Evolutionary conservation across 148 eudicot genomes (phyloP).

Genomic region (Gaultheria prostrata): DNA sequence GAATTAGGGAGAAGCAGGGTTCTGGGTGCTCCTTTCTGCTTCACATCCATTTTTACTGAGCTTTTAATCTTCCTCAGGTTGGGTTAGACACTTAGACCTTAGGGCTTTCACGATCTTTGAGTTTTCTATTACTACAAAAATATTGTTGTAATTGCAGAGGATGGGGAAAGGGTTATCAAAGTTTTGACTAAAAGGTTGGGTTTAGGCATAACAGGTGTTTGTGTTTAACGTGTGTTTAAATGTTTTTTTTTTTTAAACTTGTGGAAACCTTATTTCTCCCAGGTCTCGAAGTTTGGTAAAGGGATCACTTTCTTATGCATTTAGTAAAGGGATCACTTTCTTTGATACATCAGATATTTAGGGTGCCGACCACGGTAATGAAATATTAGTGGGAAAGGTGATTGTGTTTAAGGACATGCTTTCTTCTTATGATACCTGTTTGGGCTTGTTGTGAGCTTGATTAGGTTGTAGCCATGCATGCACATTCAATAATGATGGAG

Average conservation of each 20-base stretch:
- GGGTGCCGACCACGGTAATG: constrained; percentile 51
- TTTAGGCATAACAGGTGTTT: background rate
- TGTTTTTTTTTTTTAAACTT: background rate
- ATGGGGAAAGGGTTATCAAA: background rate
- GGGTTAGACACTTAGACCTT: background rate
- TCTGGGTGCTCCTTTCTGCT: too few relatives aligned
- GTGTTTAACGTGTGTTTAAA: background rate
- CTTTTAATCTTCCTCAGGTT: background rate
- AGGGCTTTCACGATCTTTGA: background rate
- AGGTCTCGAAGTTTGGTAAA: constrained; percentile 64
- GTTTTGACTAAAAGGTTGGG: background rate
- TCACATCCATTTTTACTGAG: too few relatives aligned
- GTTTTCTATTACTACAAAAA: background rate
- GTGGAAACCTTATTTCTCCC: background rate
- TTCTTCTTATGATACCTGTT: background rate
- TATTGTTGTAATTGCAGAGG: background rate
- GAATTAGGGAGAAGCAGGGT: too few relatives aligned
- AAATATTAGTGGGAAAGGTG: constrained; percentile 72
- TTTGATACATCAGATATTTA: constrained; percentile 71
- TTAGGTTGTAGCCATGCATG: background rate
- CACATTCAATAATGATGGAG: background rate
- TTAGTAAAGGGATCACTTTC: constrained; percentile 58
- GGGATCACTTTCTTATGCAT: too few relatives aligned
- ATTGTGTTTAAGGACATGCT: background rate
- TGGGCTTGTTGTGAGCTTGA: background rate